These are phyloP conservation scores for Rhodotorula paludigena DNA, from an alignment of 768 basidiomycete species.

Conservation along the genomic window DNA sequence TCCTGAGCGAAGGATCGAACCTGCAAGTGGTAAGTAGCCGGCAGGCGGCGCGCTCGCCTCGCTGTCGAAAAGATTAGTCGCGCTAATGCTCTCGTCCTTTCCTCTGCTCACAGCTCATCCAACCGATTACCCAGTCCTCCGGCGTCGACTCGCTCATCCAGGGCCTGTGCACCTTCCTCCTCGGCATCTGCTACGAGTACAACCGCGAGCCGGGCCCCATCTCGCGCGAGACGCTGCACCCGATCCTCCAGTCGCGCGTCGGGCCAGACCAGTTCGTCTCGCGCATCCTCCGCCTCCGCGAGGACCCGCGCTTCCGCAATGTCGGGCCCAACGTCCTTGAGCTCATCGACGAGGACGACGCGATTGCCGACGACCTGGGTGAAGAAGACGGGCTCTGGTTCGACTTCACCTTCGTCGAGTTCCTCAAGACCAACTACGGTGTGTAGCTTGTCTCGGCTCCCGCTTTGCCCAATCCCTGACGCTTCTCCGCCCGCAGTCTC, in stretches of 20 bases:
- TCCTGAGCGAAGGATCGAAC: slow-evolving; percentile 78
- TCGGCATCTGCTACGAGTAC: slow-evolving; percentile 94
- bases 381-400: slow-evolving; percentile 83
- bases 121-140: slow-evolving; percentile 84
- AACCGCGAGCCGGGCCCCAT: slow-evolving; percentile 93
- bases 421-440: slow-evolving; percentile 98
- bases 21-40: slow-evolving; percentile 70
- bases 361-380: slow-evolving; percentile 43
- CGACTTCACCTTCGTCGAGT: slow-evolving; percentile 96
- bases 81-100: not conserved
- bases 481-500: slow-evolving; percentile 43
- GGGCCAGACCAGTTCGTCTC: slow-evolving; percentile 83
- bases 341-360: slow-evolving; percentile 41
- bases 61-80: too few relatives aligned
- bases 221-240: slow-evolving; percentile 79
- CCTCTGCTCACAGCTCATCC: slow-evolving; percentile 63
- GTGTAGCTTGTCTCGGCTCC: not conserved
- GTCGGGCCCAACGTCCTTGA: slow-evolving; percentile 82
- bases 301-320: slow-evolving; percentile 86
- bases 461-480: not conserved
- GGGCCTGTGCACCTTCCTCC: slow-evolving; percentile 80
- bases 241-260: slow-evolving; percentile 75
- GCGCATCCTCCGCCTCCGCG: slow-evolving; percentile 76
- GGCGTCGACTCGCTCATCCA: slow-evolving; percentile 82
- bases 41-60: too few relatives aligned